Evolutionary conservation across 768 basidiomycete species (phyloP), one percentile per base, ranked within the genome.

Genomic region (Saitozyma sp.): DNA sequence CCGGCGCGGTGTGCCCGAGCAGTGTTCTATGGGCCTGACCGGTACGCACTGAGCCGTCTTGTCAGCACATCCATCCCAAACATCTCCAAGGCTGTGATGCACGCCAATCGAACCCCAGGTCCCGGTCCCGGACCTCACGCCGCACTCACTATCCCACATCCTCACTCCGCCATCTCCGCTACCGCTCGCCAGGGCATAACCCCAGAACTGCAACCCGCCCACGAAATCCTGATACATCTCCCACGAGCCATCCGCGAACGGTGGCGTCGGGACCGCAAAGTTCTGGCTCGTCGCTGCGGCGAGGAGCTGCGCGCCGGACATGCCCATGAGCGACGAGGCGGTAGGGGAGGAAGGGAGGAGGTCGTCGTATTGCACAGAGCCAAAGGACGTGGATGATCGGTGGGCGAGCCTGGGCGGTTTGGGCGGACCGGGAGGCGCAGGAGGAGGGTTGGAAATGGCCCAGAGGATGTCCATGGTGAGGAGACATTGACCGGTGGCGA

Each of bases 391-490:
- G 9, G 75, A 75, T 46, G 73, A 70, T 59, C 77, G 66, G 65
- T 66, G 75, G 60, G 17, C 60, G 14, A 72, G 61, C 58, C 59
- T 48, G 9, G 67, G 75, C 49, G 61, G 63, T 17, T 42, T 49
- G 17, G 55, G 11, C 56, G 68, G 39, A 5, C 40, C 50, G 10
- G 60, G 62, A 13, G 64, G 51, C 14, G 63, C 66, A 14, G 61
- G 55, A 11, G 78, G 70, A 7, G 88, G 87, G 80, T 98, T 95
- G 9, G 92, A 92, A 69, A 98, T 95, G 2, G 95, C 96, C 96
- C 96, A 99, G 29, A 99, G 86, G 66, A 99, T 96, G 79, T 99
- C 96, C 96, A 99, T 99, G 20, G 95, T 95, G 83, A 96, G 88
- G 51, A 98, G 89, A 80, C 96, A 99, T 83, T 98, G 96, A 8